Conservation (phyloP, 2,329 filamentous ascomycete genomes). For the Pezicula neosporulosa region DNA sequence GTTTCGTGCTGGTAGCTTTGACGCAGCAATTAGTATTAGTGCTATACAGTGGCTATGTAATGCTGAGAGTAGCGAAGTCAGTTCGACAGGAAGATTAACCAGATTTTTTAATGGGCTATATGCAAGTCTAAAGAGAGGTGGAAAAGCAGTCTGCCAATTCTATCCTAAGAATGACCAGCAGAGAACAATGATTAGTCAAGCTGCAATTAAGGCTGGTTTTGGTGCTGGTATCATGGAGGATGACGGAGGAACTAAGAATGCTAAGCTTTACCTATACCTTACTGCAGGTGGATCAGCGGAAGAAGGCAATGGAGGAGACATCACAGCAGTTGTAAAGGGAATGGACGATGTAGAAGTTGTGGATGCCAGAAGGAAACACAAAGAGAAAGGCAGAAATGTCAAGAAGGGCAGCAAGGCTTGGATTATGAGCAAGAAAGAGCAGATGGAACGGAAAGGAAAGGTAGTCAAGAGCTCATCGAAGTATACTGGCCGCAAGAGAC, state of each 20-base stretch:
- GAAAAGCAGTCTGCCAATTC: constrained; percentile 92
- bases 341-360: constrained; percentile 86
- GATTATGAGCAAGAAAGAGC: constrained; percentile 84
- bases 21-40: constrained; percentile 90
- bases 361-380: constrained; percentile 58
- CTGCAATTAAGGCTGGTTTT: constrained; percentile 91
- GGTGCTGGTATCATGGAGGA: constrained; percentile 93
- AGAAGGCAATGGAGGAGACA: constrained; percentile 63
- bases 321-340: constrained; percentile 83
- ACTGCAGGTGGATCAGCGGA: constrained; percentile 69
- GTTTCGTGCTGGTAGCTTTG: constrained; percentile 87
- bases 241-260: constrained; percentile 92
- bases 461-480: constrained; percentile 89
- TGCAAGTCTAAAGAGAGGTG: constrained; percentile 76
- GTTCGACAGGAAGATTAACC: constrained; percentile 70
- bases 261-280: constrained; percentile 92
- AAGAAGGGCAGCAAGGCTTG: constrained; percentile 83
- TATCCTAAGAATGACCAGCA: constrained; percentile 96
- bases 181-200: constrained; percentile 85
- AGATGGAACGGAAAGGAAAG: constrained; percentile 93
- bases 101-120: constrained; percentile 95
- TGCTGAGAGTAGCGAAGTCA: constrained; percentile 84
- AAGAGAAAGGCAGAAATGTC: constrained; percentile 44
- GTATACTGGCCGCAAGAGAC: constrained; percentile 88
- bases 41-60: constrained; percentile 99